A percentile compares a stretch with the other conserved stretches of the same genome.
Conservation (phyloP, 2,329 filamentous ascomycete genomes). For the Dryadomyces quercus-mongolicae region DNA sequence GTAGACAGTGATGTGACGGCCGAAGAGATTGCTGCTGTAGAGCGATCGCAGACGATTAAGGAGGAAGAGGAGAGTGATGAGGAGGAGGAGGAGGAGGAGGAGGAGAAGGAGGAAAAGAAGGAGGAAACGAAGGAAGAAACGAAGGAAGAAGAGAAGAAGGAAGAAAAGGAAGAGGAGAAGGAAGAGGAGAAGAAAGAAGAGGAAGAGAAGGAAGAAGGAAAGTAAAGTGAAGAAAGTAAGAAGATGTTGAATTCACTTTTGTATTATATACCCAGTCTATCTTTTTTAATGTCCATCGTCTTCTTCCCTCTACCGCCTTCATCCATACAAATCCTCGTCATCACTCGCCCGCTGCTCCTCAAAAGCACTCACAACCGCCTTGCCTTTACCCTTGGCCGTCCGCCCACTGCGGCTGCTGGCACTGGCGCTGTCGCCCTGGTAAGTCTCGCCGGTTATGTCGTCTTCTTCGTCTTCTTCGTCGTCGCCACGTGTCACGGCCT, state of each 20-base stretch:
- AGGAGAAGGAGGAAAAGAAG: constrained; percentile 14
- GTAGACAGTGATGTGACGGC: constrained; percentile 20
- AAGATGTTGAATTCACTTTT: neutral
- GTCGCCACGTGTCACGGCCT: constrained; percentile 17
- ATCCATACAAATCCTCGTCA: constrained; percentile 44
- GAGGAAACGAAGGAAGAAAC: neutral
- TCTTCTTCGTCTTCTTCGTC: constrained; percentile 18
- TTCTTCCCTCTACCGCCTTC: neutral
- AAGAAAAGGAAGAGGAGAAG: neutral
- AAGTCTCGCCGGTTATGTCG: constrained; percentile 14
- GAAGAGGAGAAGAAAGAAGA: neutral
- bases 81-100: constrained; percentile 20
- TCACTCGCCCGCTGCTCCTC: constrained; percentile 42
- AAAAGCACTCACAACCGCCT: constrained; percentile 38
- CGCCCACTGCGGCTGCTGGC: neutral
- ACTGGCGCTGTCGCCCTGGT: neutral
- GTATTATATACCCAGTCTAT: neutral
- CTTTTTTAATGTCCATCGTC: neutral
- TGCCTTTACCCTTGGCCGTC: constrained; percentile 20
- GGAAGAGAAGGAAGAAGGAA: no score
- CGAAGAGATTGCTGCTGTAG: constrained; percentile 26
- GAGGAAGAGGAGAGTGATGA: constrained; percentile 26
- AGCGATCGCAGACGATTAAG: constrained; percentile 26
- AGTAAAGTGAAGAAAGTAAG: no score
- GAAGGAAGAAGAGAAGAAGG: neutral